Evolutionary conservation across 2,329 filamentous ascomycete species (phyloP), one percentile per base, ranked within the genome.

Genomic region (Alternaria ethzedia): DNA sequence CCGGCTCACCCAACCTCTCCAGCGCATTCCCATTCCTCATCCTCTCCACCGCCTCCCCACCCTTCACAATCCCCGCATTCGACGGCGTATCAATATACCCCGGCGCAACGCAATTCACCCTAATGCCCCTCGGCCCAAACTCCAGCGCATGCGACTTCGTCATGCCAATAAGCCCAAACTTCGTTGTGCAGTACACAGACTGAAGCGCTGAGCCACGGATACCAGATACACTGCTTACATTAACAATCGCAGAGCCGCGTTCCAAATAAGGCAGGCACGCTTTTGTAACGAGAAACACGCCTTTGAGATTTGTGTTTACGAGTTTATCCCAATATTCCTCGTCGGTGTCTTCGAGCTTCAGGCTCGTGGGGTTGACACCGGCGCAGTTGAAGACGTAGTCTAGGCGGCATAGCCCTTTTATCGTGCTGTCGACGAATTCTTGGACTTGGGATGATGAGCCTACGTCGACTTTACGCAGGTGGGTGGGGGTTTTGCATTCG

Each of bases 41-140:
- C 66, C 74, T 74, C 66, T 79, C 72, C 7, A 84, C 79, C 2
- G 79, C 80, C 49, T 83, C 83, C 0, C 79, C 77, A 0, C 86
- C 86, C 54, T 79, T 82, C 2, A 85, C 80, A 30, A 87, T 83
- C 5, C 82, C 82, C 8, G 83, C 83, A 76, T 85, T 86, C 6
- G 80, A 81, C 15, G 83, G 82, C 54, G 83, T 85, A 64, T 83
- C 77, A 52, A 83, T 84, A 49, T 82, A 82, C 5, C 82, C 83
- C 13, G 76, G 76, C 23, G 70, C 70, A 46, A 79, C 68, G 13
- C 73, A 68, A 65, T 79, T 78, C 11, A 74, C 73, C 3, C 77
- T 41, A 1, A 78, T 73, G 0, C 77, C 77, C 3, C 67, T 59
- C 0, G 76, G 76, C 2, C 76, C 77, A 1, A 78, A 61, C 44